phyloP scores from a whole-genome alignment of 768 basidiomycete species.

The Thelephora ganbajun region DNA sequence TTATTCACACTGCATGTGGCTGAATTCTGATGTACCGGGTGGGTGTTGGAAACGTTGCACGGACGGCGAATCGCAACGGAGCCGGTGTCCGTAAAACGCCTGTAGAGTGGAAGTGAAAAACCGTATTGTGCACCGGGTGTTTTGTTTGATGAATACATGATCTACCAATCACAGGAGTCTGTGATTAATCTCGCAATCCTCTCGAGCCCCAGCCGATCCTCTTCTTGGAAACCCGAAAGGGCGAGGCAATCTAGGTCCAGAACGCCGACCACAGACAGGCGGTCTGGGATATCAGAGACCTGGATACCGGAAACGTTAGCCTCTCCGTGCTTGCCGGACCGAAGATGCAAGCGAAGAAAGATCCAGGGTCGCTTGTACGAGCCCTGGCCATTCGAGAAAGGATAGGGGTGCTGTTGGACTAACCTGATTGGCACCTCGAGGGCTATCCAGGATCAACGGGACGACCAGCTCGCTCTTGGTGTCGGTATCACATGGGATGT shows the following conservation, averaged over 20 bases:
- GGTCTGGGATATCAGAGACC: background rate
- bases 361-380: slow-evolving; percentile 7
- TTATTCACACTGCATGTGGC: too few species aligned
- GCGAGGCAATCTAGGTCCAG: slow-evolving; percentile 81
- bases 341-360: too few species aligned
- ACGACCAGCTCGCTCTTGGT: slow-evolving; percentile 87
- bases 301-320: too few species aligned
- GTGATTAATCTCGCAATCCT: slow-evolving; percentile 53
- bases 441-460: slow-evolving; percentile 31
- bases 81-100: too few species aligned
- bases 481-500: slow-evolving; percentile 87
- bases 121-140: background rate
- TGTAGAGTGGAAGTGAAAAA: too few species aligned
- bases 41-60: too few species aligned
- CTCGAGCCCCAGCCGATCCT: slow-evolving; percentile 69
- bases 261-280: slow-evolving; percentile 23
- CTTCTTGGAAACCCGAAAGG: slow-evolving; percentile 54
- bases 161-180: slow-evolving; percentile 52
- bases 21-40: too few species aligned
- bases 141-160: slow-evolving; percentile 7
- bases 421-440: too few species aligned
- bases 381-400: background rate
- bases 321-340: too few species aligned
- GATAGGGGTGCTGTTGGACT: too few species aligned
- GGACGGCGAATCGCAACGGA: too few species aligned